Base-by-base conservation (phyloP, 495 filamentous ascomycete species). In the Aspergillus bridgeri region DNA sequence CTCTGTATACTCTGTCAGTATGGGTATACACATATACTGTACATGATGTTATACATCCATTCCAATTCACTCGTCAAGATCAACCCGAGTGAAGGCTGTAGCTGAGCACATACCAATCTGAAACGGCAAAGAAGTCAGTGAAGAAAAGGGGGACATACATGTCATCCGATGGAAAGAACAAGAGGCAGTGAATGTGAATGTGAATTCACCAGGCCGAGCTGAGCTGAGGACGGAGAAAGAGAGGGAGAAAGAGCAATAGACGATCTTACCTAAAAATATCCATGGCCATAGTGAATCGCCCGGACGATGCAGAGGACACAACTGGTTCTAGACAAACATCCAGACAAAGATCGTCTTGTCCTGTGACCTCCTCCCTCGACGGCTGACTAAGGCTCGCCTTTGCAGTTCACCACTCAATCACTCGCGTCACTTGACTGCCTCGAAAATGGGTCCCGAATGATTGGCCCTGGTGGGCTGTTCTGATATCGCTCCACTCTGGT, bases 301-400 rank as follows among this genome's bases (percentile, higher is more conserved):
- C 27, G 49, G 42, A 25, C 25, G 18, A 18, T 18, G 21, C 43
- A 54, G 46, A 59, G 42, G 43, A 48, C 54, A 43, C 47, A 54
- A 62, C 47, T 60, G 57, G 59, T 59, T 63, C 64, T 60, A 63
- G 64, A 66, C 64, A 66, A 61, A 55, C 51, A 47, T 55, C 22
- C 48, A 60, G 43, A 46, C 46, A 50, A 58, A 58, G 63, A 63
- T 66, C 64, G 57, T 42, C 64, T 48, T 21, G 56, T 62, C 64
- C 64, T 66, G 64, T 66, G 64, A 66, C 64, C 64, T 56, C 50
- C 53, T 56, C 44, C 33, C 13, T 13, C 11, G 0, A 6, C 33
- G 5, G 59, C 60, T 65, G 63, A 65, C 63, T 65, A 65, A 65
- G 53, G 43, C 25, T 15, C 20, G 8, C 20, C 17, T 19, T 55